Base-by-base conservation (phyloP, 2,329 filamentous ascomycete genomes). In the Colletotrichum caudatum region DNA sequence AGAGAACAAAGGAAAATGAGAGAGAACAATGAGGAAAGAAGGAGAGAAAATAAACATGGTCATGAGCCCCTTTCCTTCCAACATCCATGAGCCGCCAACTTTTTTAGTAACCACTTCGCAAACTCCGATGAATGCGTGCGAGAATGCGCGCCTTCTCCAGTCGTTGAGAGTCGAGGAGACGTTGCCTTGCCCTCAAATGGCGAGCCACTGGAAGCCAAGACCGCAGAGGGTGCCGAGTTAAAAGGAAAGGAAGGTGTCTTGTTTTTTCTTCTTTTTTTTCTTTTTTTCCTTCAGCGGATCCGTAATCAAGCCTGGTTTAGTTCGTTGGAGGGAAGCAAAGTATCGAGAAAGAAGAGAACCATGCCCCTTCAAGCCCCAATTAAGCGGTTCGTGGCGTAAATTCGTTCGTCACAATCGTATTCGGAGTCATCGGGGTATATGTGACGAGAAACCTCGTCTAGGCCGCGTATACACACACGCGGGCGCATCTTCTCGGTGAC, bases 111-210 rank as follows among this genome's bases (percentile, higher is more conserved):
- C 69, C 69, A 72, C 66, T 71, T 70, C 70, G 62, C 66, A 71
- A 72, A 72, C 70, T 72, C 70, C 70, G 66, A 72, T 71, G 70
- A 72, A 72, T 72, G 70, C 70, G 66, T 72, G 66, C 70, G 61
- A 71, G 56, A 66, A n/a, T 48, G 67, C 66, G 62, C 70, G 61
- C 70, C 67, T 72, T 71, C 70, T 72, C 70, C 67, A 57, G 70
- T 71, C 70, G 66, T 61, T 71, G 67, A 62, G 56, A 70, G 69
- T 60, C 65, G 69, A 56, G 58, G 58, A 72, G 69, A 72, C 65
- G n/a, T 54, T 46, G 23, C 29, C 53, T 71, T 63, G 65, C 59
- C 39, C 48, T 2, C 2, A 20, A 64, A 64, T 64, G 53, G 26
- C 35, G 35, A 57, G 20, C 53, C 57, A 69, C 46, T 51, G 53